Base-by-base conservation (phyloP, 2,329 filamentous ascomycete species). In the Aspergillus sp. region DNA sequence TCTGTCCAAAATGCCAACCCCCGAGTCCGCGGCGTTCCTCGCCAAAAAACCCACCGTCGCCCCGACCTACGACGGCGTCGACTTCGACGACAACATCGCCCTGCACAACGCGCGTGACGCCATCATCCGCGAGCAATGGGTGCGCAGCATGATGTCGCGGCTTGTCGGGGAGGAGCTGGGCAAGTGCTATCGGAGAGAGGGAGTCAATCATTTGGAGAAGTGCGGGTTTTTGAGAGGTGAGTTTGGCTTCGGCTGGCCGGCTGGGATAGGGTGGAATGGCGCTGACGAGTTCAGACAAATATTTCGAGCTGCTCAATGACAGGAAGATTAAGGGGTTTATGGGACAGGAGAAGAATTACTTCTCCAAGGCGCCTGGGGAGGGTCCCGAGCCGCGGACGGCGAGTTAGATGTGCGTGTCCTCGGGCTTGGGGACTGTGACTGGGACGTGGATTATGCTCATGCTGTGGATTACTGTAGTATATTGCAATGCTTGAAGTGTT, bases 191-290 rank as follows among this genome's bases (percentile, higher is more conserved):
- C 62, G 66, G 44, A 62, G 69, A 37, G 75, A 80, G 60, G 76
- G 76, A 6, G 74, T 78, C 33, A 80, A 80, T 52, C 76, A 80
- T 57, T 56, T 80, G 48, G 75, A 80, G 68, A 80, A 79, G 60
- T 80, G 76, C 53, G 75, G 74, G 45, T 66, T 69, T 52, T 60
- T 80, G 61, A 68, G 76, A 71, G 76, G 76, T 80, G 57, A 53
- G 70, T 60, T 30, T 36, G 24, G 31, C 33, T 35, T 33, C 26
- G 28, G 32, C 16, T 29, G 10, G n/a, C 5, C 5, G 27, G 4
- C 20, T 2, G 3, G 5, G 15, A 10, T 12, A n/a, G 15, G 8
- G 27, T 17, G 15, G 27, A 17, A 13, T 8, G n/a, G 24, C 12
- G 4, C 11, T 29, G 2, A 5, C 6, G 8, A n/a, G 11, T 40